A percentile compares a stretch with the other conserved stretches of the same genome.
Evolutionary conservation across 2,329 filamentous ascomycete genomes (phyloP).

Genomic region (Paraphaeosphaeria sporulosa): DNA sequence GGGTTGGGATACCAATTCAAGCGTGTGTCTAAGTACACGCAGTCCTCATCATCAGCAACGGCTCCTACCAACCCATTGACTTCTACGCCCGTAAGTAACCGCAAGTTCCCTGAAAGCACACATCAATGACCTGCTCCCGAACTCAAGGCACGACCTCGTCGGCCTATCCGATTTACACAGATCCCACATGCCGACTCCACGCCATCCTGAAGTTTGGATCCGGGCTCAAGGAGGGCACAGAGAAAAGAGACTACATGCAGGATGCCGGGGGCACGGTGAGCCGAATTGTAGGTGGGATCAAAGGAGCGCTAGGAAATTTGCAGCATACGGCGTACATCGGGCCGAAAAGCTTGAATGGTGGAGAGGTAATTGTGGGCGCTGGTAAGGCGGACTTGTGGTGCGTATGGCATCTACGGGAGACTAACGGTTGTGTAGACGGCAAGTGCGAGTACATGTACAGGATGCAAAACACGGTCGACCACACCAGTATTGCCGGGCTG

Average conservation of each 20-base stretch:
- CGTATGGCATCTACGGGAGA: neutral
- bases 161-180: conserved; percentile 33
- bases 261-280: conserved; percentile 23
- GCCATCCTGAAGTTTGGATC: conserved; percentile 33
- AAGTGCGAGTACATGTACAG: conserved; percentile 34
- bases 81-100: conserved; percentile 18
- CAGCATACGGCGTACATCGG: conserved; percentile 29
- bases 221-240: conserved; percentile 22
- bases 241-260: conserved; percentile 33
- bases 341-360: conserved; percentile 34
- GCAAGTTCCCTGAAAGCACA: too few species aligned
- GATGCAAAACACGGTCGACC: conserved; percentile 39
- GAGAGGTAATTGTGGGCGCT: conserved; percentile 26
- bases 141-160: conserved; percentile 17
- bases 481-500: conserved; percentile 28
- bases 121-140: too few species aligned
- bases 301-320: conserved; percentile 25
- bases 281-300: conserved; percentile 28
- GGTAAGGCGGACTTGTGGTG: conserved; percentile 1
- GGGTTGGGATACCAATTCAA: neutral
- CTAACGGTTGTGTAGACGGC: conserved; percentile 21
- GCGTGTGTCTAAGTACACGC: neutral
- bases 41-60: conserved; percentile 32
- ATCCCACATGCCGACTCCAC: conserved; percentile 30
- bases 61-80: conserved; percentile 36